A percentile compares a stretch with the other conserved stretches of the same genome.
Evolutionary conservation across 768 basidiomycete species (phyloP).

Genomic region (Suillus subaureus): DNA sequence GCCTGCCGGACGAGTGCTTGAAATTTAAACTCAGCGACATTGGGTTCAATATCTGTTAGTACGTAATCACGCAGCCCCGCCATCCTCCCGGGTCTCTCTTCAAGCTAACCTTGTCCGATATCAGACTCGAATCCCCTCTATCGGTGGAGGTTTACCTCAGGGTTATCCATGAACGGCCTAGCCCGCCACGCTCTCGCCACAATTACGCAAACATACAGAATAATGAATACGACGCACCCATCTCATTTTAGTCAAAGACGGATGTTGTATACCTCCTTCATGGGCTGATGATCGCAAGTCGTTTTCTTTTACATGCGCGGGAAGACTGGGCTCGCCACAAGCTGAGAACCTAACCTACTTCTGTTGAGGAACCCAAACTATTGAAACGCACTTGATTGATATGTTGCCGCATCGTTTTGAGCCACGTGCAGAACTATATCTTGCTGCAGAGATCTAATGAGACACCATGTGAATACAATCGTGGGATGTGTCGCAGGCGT

Average conservation of each 20-base stretch:
- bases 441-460: neutral
- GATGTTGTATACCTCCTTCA: neutral
- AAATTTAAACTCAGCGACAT: constrained; percentile 2
- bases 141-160: neutral
- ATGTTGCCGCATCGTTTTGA: neutral
- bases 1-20: neutral
- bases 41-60: neutral
- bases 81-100: too few relatives aligned
- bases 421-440: neutral
- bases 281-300: neutral
- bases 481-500: neutral
- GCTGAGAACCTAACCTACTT: neutral
- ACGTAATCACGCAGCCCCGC: too few relatives aligned
- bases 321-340: neutral
- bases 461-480: neutral
- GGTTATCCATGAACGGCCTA: neutral
- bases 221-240: too few relatives aligned
- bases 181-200: neutral
- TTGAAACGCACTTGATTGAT: neutral
- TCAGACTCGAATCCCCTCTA: neutral
- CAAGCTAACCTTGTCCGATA: neutral
- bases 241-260: neutral
- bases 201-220: neutral
- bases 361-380: neutral
- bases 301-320: neutral